Evolutionary conservation across 805 yeast genomes (phyloP).

Genomic region (Candida bentonensis): DNA sequence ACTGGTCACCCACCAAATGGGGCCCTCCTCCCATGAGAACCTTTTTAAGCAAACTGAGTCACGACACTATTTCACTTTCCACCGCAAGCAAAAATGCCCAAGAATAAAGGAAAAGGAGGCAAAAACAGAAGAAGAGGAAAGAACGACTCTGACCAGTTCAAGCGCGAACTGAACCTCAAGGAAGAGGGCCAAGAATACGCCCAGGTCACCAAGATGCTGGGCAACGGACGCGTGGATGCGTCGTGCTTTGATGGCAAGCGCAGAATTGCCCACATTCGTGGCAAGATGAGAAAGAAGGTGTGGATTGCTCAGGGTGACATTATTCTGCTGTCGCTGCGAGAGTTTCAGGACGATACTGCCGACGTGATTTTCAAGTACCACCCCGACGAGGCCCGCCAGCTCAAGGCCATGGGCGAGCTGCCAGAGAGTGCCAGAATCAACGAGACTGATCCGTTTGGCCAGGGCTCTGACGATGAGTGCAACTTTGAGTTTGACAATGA

Average conservation of each 20-base stretch:
- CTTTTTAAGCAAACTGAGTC: no score
- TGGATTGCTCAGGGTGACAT: constrained; percentile 99
- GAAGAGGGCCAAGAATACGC: constrained; percentile 99
- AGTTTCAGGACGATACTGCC: constrained; percentile 96
- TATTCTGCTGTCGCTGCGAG: constrained; percentile 88
- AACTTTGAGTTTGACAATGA: constrained; percentile 97
- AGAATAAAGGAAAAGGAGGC: constrained; percentile 59
- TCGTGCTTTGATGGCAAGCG: constrained; percentile 86
- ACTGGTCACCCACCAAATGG: no score
- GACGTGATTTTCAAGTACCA: constrained; percentile 95
- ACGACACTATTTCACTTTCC: no score
- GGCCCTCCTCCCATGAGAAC: no score
- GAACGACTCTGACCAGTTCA: constrained; percentile 80
- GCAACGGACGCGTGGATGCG: constrained; percentile 95
- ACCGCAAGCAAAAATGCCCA: constrained; percentile 40
- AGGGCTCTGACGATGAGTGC: constrained; percentile 92
- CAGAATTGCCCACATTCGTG: constrained; percentile 97
- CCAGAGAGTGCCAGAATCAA: constrained; percentile 96
- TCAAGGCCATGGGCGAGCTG: constrained; percentile 82
- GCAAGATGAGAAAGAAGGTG: constrained; percentile 97
- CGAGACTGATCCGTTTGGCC: constrained; percentile 95
- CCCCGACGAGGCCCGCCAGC: constrained; percentile 94
- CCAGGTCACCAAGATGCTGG: constrained; percentile 95
- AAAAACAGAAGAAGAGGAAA: constrained; percentile 93
- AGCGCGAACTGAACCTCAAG: constrained; percentile 81